phyloP scores from a whole-genome alignment of 169 alveolate genomes.

The Eimeria necatrix region DNA sequence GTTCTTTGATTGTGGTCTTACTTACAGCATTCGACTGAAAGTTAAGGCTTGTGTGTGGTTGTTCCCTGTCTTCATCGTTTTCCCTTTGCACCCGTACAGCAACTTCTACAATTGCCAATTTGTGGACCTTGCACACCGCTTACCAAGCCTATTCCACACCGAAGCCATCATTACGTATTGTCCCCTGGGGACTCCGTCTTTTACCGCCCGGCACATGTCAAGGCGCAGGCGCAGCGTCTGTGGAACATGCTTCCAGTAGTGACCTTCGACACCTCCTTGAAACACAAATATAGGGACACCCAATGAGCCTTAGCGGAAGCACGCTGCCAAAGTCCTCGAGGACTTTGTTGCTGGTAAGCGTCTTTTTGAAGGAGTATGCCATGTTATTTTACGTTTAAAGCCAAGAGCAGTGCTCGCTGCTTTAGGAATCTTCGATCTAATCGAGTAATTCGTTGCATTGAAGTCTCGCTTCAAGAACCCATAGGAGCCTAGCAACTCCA shows the following conservation, averaged over 20 bases:
- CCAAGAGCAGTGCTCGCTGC: constrained; percentile 65
- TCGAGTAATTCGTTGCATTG: constrained; percentile 53
- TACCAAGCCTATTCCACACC: constrained; percentile 84
- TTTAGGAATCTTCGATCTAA: constrained; percentile 59
- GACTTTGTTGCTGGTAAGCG: background rate
- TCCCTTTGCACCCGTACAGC: too few species aligned
- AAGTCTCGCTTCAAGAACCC: constrained; percentile 57
- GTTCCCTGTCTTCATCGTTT: background rate
- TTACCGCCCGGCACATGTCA: constrained; percentile 85
- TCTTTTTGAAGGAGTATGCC: background rate
- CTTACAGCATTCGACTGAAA: background rate
- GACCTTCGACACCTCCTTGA: constrained; percentile 67
- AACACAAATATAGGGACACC: background rate
- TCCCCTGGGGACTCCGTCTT: constrained; percentile 89
- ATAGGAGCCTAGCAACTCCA: constrained; percentile 52
- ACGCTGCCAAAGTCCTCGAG: too few species aligned
- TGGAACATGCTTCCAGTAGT: constrained; percentile 66
- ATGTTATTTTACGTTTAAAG: constrained; percentile 31
- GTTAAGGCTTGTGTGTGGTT: background rate
- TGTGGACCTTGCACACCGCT: background rate
- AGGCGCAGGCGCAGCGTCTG: constrained; percentile 83
- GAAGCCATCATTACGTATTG: constrained; percentile 85
- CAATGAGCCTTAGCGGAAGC: background rate
- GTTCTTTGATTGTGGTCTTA: background rate
- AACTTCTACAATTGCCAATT: background rate